Evolutionary conservation across 305 asterid species (phyloP).

Genomic region (Solanum hybrid): DNA sequence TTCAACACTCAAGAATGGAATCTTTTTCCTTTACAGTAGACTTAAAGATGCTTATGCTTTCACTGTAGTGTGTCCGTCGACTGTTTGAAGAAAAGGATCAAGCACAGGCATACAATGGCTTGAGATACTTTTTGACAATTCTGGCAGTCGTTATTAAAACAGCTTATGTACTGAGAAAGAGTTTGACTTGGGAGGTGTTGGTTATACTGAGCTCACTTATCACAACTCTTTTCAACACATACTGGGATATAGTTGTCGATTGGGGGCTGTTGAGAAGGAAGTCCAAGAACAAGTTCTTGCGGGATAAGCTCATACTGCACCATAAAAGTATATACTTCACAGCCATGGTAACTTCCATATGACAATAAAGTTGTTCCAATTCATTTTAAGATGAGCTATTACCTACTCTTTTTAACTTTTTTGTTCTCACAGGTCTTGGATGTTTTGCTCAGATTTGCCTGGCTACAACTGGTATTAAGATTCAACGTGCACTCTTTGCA

Average conservation of each 20-base stretch:
- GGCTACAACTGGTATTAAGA: constrained; percentile 59
- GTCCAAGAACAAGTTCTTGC: constrained; percentile 49
- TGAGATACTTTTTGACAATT: constrained; percentile 66
- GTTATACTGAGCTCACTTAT: constrained; percentile 51
- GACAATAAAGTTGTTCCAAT: background rate
- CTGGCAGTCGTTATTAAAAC: constrained; percentile 64
- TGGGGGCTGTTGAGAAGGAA: constrained; percentile 72
- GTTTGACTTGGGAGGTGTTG: constrained; percentile 40
- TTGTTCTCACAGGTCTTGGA: constrained; percentile 47
- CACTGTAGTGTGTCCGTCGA: constrained; percentile 60
- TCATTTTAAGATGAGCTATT: background rate
- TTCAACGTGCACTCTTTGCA: constrained; percentile 44
- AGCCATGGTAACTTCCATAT: constrained; percentile 41
- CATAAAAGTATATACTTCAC: constrained; percentile 45
- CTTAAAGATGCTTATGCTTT: constrained; percentile 3
- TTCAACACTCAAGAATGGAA: background rate
- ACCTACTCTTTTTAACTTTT: background rate
- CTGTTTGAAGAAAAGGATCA: constrained; percentile 55
- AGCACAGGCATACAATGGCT: constrained; percentile 45
- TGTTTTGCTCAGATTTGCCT: constrained; percentile 66
- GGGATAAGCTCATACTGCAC: constrained; percentile 47
- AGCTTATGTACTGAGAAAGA: constrained; percentile 46
- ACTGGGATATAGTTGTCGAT: constrained; percentile 77
- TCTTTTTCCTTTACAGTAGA: background rate
- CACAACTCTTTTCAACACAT: constrained; percentile 50